A percentile compares a stretch with the other conserved stretches of the same genome.
Evolutionary conservation across 1,139 yeast species (phyloP).

Genomic region (Suhomyces yuchorum): DNA sequence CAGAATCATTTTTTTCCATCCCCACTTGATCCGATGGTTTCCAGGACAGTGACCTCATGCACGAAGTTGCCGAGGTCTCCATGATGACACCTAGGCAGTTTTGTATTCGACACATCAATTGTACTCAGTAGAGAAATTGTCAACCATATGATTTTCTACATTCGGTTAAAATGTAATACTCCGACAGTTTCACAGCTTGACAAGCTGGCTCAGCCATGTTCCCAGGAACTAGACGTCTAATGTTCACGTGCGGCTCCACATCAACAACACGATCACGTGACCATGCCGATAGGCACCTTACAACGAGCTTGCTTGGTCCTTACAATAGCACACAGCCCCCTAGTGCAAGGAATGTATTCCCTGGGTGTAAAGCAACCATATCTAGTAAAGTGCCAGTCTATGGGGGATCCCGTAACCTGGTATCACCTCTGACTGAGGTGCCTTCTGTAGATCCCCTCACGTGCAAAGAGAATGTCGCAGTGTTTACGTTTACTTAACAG

Average conservation of each 20-base stretch:
- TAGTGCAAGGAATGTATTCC: too few species aligned
- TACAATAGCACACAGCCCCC: neutral
- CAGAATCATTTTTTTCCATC: conserved; percentile 62
- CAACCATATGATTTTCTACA: too few species aligned
- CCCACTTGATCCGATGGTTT: neutral
- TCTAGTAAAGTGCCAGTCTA: too few species aligned
- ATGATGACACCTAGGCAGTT: neutral
- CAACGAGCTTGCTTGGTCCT: neutral
- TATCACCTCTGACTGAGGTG: too few species aligned
- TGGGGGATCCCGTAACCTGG: neutral
- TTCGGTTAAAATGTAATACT: too few species aligned
- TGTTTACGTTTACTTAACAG: conserved; percentile 14
- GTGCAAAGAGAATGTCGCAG: conserved; percentile 10
- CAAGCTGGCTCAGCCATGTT: neutral
- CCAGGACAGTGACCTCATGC: neutral
- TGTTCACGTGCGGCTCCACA: neutral
- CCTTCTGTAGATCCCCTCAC: conserved; percentile 2
- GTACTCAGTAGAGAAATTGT: too few species aligned
- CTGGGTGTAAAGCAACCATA: too few species aligned
- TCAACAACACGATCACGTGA: conserved; percentile 1
- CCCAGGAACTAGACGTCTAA: neutral
- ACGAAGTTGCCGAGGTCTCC: neutral
- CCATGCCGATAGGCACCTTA: neutral
- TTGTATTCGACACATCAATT: neutral
- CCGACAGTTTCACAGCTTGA: neutral